Evolutionary conservation across 2,329 filamentous ascomycete genomes (phyloP), one percentile per base, ranked within the genome.

Genomic region (Thelonectria rubi): DNA sequence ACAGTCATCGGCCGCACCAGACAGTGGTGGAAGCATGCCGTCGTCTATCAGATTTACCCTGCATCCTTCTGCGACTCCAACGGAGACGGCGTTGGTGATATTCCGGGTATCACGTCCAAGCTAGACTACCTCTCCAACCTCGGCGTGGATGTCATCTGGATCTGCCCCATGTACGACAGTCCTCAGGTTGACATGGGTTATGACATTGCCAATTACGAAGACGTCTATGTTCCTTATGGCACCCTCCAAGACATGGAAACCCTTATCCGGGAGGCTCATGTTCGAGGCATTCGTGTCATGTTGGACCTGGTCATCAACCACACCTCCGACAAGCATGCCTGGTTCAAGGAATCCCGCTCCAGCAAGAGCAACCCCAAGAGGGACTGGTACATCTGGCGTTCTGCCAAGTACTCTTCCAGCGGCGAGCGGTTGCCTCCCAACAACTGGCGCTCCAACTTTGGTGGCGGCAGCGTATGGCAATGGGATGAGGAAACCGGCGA

Each of bases 401-500:
- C 84, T 2, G 81, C 84, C 46, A 81, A 80, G 55, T 82, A 85
- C 63, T 81, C 81, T 10, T 74, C 77, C 15, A 77, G 87, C 26
- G 90, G 90, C 3, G 83, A 82, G 24, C 84, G 88, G 1, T 81
- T 88, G 54, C 88, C 91, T 0, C 91, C 91, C 0, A 94, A 91
- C 67, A 94, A 94, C 76, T 94, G 90, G 89, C 83, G 77, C 66
- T 84, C 76, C 79, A 86, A 82, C 77, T 91, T 87, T 65, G 83
- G 83, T 12, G 83, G 82, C 32, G 84, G 83, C 15, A 84, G 84
- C 55, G 86, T 84, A 0, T 92, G 90, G 91, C 80, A 88, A 61
- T 94, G 86, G 80, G 91, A 93, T 69, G 87, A 91, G 66, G 73
- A 77, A n/a, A 92, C 90, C 0, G 81, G 83, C 49, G 89, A 94